phyloP scores from a whole-genome alignment of 352 stramenopile genomes.

The Pythium oligandrum region DNA sequence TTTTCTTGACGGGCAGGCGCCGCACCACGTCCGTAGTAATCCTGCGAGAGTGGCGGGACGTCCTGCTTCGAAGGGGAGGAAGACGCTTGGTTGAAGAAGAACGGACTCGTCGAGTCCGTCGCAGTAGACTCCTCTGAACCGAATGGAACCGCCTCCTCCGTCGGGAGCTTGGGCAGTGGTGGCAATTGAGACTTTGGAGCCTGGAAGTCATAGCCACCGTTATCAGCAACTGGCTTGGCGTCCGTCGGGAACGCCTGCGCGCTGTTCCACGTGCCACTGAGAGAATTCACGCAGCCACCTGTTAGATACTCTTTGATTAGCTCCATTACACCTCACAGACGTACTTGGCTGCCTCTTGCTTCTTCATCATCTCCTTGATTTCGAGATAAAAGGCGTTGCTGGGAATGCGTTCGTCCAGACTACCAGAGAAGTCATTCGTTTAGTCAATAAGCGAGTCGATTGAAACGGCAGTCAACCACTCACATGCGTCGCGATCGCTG shows the following conservation, averaged over 20 bases:
- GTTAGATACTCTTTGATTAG: no score
- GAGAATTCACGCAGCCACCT: not conserved
- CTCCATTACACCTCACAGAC: not conserved
- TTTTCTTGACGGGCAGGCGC: not conserved
- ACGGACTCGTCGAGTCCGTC: slow-evolving; percentile 17
- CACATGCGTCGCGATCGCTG: slow-evolving; percentile 43
- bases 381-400: slow-evolving; percentile 29
- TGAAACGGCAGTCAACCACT: not conserved
- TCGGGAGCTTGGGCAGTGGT: slow-evolving; percentile 6
- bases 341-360: slow-evolving; percentile 39
- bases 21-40: slow-evolving; percentile 22
- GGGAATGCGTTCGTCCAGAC: slow-evolving; percentile 15
- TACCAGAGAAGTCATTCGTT: slow-evolving; percentile 3
- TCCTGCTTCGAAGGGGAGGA: slow-evolving; percentile 3
- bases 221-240: no score
- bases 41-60: slow-evolving; percentile 28
- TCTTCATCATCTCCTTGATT: slow-evolving; percentile 43
- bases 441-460: not conserved
- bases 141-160: not conserved
- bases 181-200: slow-evolving; percentile 3
- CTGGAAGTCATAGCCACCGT: not conserved
- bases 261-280: slow-evolving; percentile 49
- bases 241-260: slow-evolving; percentile 8
- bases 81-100: slow-evolving; percentile 35
- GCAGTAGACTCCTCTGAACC: not conserved